Conservation (phyloP, 805 yeast genomes). For the Candida oleophila region DNA sequence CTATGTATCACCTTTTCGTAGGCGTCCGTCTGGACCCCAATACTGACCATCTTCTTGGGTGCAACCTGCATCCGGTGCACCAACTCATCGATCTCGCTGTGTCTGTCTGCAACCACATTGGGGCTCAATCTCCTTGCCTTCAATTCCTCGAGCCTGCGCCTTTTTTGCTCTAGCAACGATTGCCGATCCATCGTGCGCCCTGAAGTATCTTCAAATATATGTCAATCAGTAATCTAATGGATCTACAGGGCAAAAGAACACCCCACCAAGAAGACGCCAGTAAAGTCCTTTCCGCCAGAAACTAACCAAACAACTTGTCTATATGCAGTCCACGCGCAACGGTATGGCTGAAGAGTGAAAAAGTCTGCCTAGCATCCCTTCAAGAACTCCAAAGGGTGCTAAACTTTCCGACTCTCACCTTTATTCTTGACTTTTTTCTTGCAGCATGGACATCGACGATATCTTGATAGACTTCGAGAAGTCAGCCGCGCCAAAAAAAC, state of each 20-base stretch:
- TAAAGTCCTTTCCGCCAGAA: no score
- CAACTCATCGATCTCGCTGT: conserved; percentile 13
- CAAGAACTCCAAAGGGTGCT: no score
- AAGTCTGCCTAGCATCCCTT: no score
- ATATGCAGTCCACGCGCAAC: no score
- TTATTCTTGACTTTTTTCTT: no score
- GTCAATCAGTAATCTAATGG: no score
- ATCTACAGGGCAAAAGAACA: no score
- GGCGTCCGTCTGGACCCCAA: conserved; percentile 29
- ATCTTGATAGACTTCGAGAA: conserved; percentile 64
- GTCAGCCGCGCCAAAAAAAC: conserved; percentile 5
- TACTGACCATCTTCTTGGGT: conserved; percentile 15
- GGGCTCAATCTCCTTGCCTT: conserved; percentile 15
- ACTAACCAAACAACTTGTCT: no score
- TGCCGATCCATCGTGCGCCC: conserved; percentile 34
- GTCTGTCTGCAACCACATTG: neutral
- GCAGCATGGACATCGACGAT: conserved; percentile 67
- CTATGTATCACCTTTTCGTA: neutral
- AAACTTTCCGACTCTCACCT: no score
- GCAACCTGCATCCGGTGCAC: conserved; percentile 11
- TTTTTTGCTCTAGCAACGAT: conserved; percentile 37
- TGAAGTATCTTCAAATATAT: no score
- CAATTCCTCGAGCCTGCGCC: conserved; percentile 32
- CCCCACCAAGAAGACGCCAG: no score
- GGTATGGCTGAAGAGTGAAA: no score